Base-by-base conservation (phyloP, 2,329 filamentous ascomycete species). In the Ceratocystis eucalypticola region DNA sequence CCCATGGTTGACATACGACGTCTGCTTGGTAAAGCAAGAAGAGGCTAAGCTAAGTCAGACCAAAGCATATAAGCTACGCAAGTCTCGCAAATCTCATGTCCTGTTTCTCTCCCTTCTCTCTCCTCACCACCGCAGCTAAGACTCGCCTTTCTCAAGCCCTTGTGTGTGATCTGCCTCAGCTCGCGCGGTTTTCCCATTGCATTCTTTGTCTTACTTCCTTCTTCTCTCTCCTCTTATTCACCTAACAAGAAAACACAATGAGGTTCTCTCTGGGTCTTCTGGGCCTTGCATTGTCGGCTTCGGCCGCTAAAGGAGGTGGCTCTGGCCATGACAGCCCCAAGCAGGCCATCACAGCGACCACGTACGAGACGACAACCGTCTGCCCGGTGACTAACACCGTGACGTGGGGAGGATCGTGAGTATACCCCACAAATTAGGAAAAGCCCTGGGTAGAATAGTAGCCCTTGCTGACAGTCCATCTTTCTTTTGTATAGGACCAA, bases 381-480 rank as follows among this genome's bases (percentile, higher is more conserved):
- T 70, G 68, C 25, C 61, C 69, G 20, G 70, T 68, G 2, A 74
- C 69, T 0, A 69, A 70, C 62, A 74, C 69, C 15, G 67, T 70
- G 22, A 73, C 67, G 12, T 69, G 70, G 70, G 70, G 72, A n/a
- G 69, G 69, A 10, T 48, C 41, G 66, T 67, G 48, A 67, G 66
- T 67, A 22, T 25, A 33, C 28, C 6, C 22, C 10, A 17, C 1
- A 12, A 15, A 28, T 3, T 30, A 25, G 28, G 30, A 7, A 10
- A 8, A 12, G 2, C 37, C 48, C 2, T 15, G 48, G 48, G 46
- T 10, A 53, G 44, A n/a, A 17, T 17, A 28, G 37, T 50, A 53
- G 15, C 25, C 41, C 37, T 62, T 65, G 25, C 53, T 61, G 22
- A 59, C 41, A 59, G 3, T 55, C 17, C 28, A 5, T 45, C 45